These are phyloP conservation scores for Mycena kentingensis DNA, from an alignment of 768 basidiomycete species.

Conservation along the genomic window DNA sequence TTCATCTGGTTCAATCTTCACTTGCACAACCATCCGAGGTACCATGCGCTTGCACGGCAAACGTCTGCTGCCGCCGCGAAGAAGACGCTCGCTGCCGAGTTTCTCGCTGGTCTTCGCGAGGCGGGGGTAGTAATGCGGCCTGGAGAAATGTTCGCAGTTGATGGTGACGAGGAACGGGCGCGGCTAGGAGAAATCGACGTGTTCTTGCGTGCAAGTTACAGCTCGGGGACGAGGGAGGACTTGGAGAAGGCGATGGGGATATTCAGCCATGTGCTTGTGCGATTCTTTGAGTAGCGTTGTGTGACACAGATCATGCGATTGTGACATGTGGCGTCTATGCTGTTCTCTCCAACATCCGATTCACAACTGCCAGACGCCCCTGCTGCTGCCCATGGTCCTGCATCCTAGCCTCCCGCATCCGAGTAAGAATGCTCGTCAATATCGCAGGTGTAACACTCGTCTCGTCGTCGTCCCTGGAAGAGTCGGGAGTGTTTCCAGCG, in stretches of 20 bases:
- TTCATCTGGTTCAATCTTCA: constrained; percentile 24
- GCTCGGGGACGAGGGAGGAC: constrained; percentile 14
- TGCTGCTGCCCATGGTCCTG: constrained; percentile 56
- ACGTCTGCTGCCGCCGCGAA: constrained; percentile 20
- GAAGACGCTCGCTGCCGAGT: constrained; percentile 12
- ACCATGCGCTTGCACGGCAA: constrained; percentile 13
- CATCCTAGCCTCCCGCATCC: constrained; percentile 68
- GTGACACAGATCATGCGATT: neutral
- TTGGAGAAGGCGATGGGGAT: constrained; percentile 17
- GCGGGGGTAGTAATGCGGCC: constrained; percentile 15
- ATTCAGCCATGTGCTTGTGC: constrained; percentile 12
- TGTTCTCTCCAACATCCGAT: constrained; percentile 75
- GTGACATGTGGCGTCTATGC: too few relatives aligned
- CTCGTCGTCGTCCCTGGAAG: constrained; percentile 20
- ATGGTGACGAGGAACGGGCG: constrained; percentile 20
- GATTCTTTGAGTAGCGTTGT: constrained; percentile 15
- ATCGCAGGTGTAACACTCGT: constrained; percentile 57
- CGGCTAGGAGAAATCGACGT: constrained; percentile 15
- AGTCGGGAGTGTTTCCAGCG: constrained; percentile 36
- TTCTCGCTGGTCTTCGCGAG: constrained; percentile 10
- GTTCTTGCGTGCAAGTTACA: constrained; percentile 22
- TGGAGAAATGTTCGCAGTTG: constrained; percentile 20
- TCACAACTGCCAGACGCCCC: constrained; percentile 57
- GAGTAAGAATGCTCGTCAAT: constrained; percentile 56
- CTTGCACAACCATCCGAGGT: constrained; percentile 23